Conservation (phyloP, 495 filamentous ascomycete species). For the Peziza echinospora region DNA sequence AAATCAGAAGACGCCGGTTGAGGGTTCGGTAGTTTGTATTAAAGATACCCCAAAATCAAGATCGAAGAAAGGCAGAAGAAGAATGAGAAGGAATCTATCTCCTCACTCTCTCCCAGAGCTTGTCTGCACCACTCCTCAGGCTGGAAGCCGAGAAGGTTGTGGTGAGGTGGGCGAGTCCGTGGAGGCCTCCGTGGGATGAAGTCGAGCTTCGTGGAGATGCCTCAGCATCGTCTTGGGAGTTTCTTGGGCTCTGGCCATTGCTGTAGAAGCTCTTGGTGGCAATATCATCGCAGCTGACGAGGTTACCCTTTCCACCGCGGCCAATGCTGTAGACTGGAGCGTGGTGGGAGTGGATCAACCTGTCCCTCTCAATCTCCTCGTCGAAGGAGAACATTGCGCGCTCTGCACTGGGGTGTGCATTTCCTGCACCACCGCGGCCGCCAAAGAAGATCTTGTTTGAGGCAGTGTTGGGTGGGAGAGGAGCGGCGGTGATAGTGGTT, state of each 20-base stretch:
- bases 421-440: constrained; percentile 80
- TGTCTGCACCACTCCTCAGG: constrained; percentile 12
- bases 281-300: constrained; percentile 23
- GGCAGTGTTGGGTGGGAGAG: constrained; percentile 7
- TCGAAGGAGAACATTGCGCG: constrained; percentile 72
- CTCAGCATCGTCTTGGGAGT: neutral
- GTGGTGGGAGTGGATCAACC: constrained; percentile 34
- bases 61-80: too few relatives aligned
- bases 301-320: constrained; percentile 75
- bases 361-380: constrained; percentile 57
- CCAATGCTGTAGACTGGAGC: constrained; percentile 59
- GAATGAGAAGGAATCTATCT: too few relatives aligned
- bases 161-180: neutral
- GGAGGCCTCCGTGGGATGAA: neutral
- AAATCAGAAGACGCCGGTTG: too few relatives aligned
- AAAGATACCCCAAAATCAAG: too few relatives aligned
- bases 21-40: too few relatives aligned
- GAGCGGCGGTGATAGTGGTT: constrained; percentile 20
- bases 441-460: constrained; percentile 36
- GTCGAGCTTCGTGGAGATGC: constrained; percentile 9
- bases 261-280: constrained; percentile 21
- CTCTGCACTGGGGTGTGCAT: constrained; percentile 42
- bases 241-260: constrained; percentile 18
- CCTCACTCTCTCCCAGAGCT: constrained; percentile 14
- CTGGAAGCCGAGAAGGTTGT: constrained; percentile 14